Evolutionary conservation across 2,329 filamentous ascomycete species (phyloP).

Genomic region (Cladosporium sp.): DNA sequence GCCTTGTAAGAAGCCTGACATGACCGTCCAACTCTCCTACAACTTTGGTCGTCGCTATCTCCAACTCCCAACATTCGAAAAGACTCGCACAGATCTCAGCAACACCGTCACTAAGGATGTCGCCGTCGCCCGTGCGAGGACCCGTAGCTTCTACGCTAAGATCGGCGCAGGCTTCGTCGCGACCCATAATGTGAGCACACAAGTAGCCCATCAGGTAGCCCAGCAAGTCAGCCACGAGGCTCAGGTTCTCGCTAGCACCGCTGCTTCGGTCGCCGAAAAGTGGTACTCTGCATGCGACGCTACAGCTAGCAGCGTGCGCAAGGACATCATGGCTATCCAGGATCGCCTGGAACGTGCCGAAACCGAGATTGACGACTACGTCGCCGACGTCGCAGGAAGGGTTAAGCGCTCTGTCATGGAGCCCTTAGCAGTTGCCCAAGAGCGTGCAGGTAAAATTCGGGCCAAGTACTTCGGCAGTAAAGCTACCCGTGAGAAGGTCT

Average conservation of each 20-base stretch:
- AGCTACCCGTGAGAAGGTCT: conserved; percentile 7
- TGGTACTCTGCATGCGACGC: conserved; percentile 1
- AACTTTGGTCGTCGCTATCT: conserved; percentile 26
- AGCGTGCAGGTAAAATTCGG: conserved; percentile 7
- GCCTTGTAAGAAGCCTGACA: conserved; percentile 18
- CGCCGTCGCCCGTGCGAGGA: conserved; percentile 21
- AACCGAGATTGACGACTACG: conserved; percentile 7
- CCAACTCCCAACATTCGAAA: conserved; percentile 23
- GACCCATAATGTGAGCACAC: conserved; percentile 26
- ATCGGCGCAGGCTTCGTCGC: conserved; percentile 24
- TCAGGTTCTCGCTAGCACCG: conserved; percentile 22
- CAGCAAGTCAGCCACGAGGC: conserved; percentile 19
- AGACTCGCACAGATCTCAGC: conserved; percentile 25
- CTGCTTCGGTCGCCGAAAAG: conserved; percentile 15
- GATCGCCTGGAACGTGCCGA: conserved; percentile 7
- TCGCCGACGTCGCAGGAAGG: conserved; percentile 4
- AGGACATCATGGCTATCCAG: conserved; percentile 4
- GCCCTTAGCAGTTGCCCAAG: not conserved
- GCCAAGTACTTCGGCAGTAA: conserved; percentile 10
- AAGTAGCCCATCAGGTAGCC: conserved; percentile 22
- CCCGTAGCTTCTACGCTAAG: conserved; percentile 19
- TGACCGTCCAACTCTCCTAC: conserved; percentile 21
- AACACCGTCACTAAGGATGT: conserved; percentile 27
- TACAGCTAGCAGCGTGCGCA: not conserved
- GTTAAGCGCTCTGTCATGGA: conserved; percentile 8